phyloP scores from a whole-genome alignment of 352 stramenopile species.

The Plasmopara muralis region DNA sequence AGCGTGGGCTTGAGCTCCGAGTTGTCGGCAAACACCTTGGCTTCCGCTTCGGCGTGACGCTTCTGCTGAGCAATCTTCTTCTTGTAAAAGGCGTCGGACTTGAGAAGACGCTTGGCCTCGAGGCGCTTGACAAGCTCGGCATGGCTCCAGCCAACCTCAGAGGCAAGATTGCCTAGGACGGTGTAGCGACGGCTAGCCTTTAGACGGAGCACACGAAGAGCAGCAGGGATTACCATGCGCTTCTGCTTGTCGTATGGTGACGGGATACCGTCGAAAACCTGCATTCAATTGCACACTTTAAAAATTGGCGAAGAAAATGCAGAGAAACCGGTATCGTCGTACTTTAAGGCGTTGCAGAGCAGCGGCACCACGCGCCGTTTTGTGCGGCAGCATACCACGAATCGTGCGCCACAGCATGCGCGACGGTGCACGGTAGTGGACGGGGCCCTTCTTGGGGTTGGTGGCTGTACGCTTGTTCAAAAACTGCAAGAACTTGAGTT shows the following conservation, averaged over 20 bases:
- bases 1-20: slow-evolving; percentile 82
- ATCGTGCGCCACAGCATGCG: slow-evolving; percentile 91
- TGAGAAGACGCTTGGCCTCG: slow-evolving; percentile 92
- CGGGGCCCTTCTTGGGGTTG: slow-evolving; percentile 95
- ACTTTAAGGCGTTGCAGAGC: slow-evolving; percentile 94
- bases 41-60: slow-evolving; percentile 76
- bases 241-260: slow-evolving; percentile 99
- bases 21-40: slow-evolving; percentile 87
- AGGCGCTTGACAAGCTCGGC: slow-evolving; percentile 91
- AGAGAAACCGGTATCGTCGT: slow-evolving; percentile 3
- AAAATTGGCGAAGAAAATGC: neutral
- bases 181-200: slow-evolving; percentile 93
- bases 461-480: slow-evolving; percentile 98
- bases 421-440: slow-evolving; percentile 97
- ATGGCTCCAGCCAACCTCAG: slow-evolving; percentile 97
- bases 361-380: slow-evolving; percentile 93
- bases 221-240: slow-evolving; percentile 96
- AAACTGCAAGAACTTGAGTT: slow-evolving; percentile 98
- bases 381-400: slow-evolving; percentile 99
- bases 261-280: slow-evolving; percentile 98
- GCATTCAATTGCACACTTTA: neutral
- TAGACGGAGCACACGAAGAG: slow-evolving; percentile 91
- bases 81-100: slow-evolving; percentile 96
- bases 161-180: slow-evolving; percentile 91
- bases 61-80: slow-evolving; percentile 93